A percentile compares a stretch with the other conserved stretches of the same genome.
Evolutionary conservation across 2,329 filamentous ascomycete genomes (phyloP).

Genomic region (Diplocarpon rosae): DNA sequence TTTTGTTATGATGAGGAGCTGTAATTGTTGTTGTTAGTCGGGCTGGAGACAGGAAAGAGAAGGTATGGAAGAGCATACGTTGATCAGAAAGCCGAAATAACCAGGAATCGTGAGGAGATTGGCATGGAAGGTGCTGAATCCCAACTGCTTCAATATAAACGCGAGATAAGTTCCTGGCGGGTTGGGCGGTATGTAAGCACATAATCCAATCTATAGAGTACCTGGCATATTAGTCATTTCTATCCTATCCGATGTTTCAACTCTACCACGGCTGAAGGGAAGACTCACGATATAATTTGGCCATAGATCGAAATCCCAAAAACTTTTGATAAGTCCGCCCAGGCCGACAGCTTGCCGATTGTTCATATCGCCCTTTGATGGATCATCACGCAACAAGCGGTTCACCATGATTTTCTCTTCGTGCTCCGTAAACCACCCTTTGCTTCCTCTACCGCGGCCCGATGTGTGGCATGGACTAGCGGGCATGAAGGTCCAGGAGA

Average conservation of each 20-base stretch:
- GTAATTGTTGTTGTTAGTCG: neutral
- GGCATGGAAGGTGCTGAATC: constrained; percentile 34
- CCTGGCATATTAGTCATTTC: too few relatives aligned
- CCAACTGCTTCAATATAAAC: constrained; percentile 11
- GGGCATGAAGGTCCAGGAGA: constrained; percentile 8
- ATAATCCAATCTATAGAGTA: constrained; percentile 8
- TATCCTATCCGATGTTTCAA: neutral
- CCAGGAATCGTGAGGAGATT: constrained; percentile 52
- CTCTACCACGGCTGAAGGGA: too few relatives aligned
- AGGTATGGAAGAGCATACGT: neutral
- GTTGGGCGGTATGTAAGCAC: constrained; percentile 4
- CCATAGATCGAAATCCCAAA: constrained; percentile 49
- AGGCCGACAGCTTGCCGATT: constrained; percentile 38
- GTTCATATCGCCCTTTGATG: constrained; percentile 37
- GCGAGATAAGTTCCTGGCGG: constrained; percentile 14
- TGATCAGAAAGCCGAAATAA: constrained; percentile 24
- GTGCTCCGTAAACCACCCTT: constrained; percentile 51
- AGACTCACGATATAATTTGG: constrained; percentile 26
- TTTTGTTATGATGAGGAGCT: constrained; percentile 16
- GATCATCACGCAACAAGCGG: constrained; percentile 42
- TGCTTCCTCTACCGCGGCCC: constrained; percentile 34
- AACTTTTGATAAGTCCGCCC: constrained; percentile 29
- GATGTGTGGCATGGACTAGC: constrained; percentile 32
- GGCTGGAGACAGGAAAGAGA: neutral
- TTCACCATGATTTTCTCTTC: constrained; percentile 60